phyloP scores from a whole-genome alignment of 208 protist genomes.

The Leishmania lainsoni region DNA sequence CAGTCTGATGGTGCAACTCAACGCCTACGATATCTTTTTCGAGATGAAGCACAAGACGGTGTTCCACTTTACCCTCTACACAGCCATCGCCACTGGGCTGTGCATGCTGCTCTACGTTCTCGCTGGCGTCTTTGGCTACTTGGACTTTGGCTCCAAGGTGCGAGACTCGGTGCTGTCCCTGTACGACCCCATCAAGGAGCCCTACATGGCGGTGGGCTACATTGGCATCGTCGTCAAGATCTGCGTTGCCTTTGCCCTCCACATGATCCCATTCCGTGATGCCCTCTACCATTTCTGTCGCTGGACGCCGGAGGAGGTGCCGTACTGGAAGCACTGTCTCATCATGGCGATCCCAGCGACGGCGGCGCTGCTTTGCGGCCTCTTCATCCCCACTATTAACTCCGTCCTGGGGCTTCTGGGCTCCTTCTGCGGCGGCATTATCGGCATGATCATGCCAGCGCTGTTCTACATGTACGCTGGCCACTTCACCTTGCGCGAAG shows the following conservation, averaged over 20 bases:
- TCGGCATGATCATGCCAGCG: conserved; percentile 60
- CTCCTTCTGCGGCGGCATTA: conserved; percentile 55
- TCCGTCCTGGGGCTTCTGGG: conserved; percentile 55
- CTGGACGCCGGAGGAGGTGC: conserved; percentile 26
- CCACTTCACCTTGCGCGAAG: conserved; percentile 33
- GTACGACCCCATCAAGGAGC: conserved; percentile 54
- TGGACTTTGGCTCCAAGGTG: conserved; percentile 54
- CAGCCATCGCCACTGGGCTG: conserved; percentile 37
- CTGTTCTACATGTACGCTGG: conserved; percentile 74
- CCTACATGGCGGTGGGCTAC: conserved; percentile 63
- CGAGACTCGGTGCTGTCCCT: conserved; percentile 43
- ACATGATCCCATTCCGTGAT: conserved; percentile 61
- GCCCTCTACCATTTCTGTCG: conserved; percentile 52
- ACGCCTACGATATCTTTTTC: conserved; percentile 52
- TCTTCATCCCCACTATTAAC: conserved; percentile 48
- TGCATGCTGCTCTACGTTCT: conserved; percentile 61
- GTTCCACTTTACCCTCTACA: conserved; percentile 38
- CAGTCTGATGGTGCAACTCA: conserved; percentile 39
- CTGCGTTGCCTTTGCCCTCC: conserved; percentile 55
- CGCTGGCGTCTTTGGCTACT: conserved; percentile 63
- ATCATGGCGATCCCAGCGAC: conserved; percentile 29
- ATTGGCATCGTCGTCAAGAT: conserved; percentile 67
- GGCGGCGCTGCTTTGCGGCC: conserved; percentile 29
- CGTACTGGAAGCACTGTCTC: conserved; percentile 39
- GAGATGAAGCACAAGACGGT: conserved; percentile 59